Conservation (phyloP, 306 rosid genomes). For the Trifolium dubium region DNA sequence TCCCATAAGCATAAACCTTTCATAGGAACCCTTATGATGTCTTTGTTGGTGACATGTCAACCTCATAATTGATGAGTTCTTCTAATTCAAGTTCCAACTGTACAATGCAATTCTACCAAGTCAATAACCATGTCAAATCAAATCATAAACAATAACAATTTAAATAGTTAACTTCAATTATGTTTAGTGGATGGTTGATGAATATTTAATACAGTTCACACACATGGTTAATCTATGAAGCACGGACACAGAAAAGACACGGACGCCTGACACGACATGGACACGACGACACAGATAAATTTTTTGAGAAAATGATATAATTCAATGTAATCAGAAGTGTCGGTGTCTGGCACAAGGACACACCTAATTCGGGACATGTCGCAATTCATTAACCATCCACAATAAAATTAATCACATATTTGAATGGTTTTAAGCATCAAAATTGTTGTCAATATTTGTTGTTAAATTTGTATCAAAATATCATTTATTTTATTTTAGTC, state of each 20-base stretch:
- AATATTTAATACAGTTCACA: no score
- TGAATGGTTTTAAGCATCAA: background rate
- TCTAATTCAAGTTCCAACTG: conserved; percentile 77
- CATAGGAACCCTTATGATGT: conserved; percentile 26
- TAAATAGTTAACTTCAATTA: background rate
- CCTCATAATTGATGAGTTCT: conserved; percentile 58
- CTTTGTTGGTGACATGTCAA: conserved; percentile 42
- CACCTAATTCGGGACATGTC: no score
- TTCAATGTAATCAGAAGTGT: no score
- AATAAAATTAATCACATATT: background rate
- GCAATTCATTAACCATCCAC: background rate
- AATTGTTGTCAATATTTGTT: background rate
- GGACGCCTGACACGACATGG: no score
- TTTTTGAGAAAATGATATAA: no score
- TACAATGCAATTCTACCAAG: conserved; percentile 41
- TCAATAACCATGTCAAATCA: conserved; percentile 24
- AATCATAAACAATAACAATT: conserved; percentile 12
- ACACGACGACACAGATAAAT: no score
- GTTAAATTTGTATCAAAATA: background rate
- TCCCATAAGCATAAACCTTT: conserved; percentile 24
- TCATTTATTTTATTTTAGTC: conserved; percentile 1
- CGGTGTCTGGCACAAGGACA: no score
- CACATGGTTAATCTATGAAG: no score
- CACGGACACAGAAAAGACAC: no score
- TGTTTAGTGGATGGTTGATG: background rate